A percentile compares a stretch with the other conserved stretches of the same genome.
Conservation (phyloP, 305 asterid species). For the Lippia alba region DNA sequence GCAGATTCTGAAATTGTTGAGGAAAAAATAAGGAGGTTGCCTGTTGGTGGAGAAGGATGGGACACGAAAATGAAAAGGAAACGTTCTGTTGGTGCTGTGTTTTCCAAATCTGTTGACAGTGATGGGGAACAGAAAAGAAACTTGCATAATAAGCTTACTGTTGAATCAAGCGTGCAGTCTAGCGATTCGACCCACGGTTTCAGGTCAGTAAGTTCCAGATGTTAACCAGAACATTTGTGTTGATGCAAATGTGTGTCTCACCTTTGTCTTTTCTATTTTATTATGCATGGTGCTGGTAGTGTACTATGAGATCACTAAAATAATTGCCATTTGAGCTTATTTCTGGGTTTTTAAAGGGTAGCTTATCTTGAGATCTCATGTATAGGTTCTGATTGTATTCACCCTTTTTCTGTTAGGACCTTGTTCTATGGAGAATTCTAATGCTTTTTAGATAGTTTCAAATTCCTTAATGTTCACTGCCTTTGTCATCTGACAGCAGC, state of each 20-base stretch:
- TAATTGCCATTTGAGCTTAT: conserved; percentile 3
- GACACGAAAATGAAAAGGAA: conserved; percentile 96
- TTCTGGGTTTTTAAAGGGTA: conserved; percentile 3
- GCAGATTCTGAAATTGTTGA: conserved; percentile 70
- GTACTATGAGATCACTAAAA: neutral
- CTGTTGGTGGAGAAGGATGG: conserved; percentile 97
- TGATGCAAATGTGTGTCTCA: conserved; percentile 20
- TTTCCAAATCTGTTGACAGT: conserved; percentile 71
- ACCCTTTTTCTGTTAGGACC: neutral
- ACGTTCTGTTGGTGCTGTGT: conserved; percentile 89
- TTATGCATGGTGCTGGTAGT: conserved; percentile 19
- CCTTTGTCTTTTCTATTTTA: neutral
- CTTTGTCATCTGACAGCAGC: neutral
- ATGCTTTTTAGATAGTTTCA: neutral
- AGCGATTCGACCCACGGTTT: conserved; percentile 68
- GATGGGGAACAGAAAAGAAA: conserved; percentile 76
- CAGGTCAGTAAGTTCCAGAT: conserved; percentile 56
- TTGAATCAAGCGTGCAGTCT: conserved; percentile 71
- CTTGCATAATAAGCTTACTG: conserved; percentile 66
- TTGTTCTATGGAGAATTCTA: conserved; percentile 1
- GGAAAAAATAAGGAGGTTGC: conserved; percentile 86
- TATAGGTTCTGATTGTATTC: neutral
- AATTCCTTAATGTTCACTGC: conserved; percentile 17
- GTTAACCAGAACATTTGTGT: conserved; percentile 15
- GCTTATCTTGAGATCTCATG: conserved; percentile 7